phyloP scores from a whole-genome alignment of 495 filamentous ascomycete species.

The Penicillium bovifimosum region DNA sequence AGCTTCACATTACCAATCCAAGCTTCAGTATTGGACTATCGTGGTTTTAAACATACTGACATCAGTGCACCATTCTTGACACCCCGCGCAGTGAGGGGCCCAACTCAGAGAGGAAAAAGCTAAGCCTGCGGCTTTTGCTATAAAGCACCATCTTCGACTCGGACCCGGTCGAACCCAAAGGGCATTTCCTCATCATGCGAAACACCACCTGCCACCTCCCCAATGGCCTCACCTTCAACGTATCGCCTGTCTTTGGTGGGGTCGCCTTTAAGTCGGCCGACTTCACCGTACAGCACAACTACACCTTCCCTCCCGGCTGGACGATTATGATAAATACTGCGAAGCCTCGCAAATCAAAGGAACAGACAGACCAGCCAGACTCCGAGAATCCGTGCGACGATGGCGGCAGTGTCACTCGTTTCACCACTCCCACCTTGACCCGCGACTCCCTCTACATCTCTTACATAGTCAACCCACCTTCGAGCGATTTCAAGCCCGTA shows the following conservation, averaged over 20 bases:
- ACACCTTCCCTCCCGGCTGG: slow-evolving; percentile 79
- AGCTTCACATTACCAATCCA: slow-evolving; percentile 2
- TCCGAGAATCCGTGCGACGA: slow-evolving; percentile 14
- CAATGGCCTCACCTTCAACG: slow-evolving; percentile 77
- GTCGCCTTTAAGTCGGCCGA: slow-evolving; percentile 83
- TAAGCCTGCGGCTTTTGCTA: background rate
- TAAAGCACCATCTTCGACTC: background rate
- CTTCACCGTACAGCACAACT: slow-evolving; percentile 53
- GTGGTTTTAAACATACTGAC: background rate
- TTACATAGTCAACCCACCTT: slow-evolving; percentile 79
- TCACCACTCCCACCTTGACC: slow-evolving; percentile 63
- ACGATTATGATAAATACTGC: slow-evolving; percentile 75
- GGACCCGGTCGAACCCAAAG: background rate
- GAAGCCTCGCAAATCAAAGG: slow-evolving; percentile 39
- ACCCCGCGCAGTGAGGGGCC: slow-evolving; percentile 9
- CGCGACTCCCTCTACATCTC: slow-evolving; percentile 85
- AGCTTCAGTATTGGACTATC: background rate
- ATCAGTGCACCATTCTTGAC: background rate
- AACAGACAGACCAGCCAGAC: slow-evolving; percentile 6
- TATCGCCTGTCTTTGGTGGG: slow-evolving; percentile 80
- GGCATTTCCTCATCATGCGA: slow-evolving; percentile 22
- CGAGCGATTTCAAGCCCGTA: slow-evolving; percentile 69
- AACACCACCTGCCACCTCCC: slow-evolving; percentile 56
- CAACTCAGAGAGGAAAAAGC: background rate
- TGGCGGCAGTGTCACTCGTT: slow-evolving; percentile 43